Evolutionary conservation across 1,139 yeast genomes (phyloP), one percentile per base, ranked within the genome.

Genomic region (Sugiyamaella sp.): DNA sequence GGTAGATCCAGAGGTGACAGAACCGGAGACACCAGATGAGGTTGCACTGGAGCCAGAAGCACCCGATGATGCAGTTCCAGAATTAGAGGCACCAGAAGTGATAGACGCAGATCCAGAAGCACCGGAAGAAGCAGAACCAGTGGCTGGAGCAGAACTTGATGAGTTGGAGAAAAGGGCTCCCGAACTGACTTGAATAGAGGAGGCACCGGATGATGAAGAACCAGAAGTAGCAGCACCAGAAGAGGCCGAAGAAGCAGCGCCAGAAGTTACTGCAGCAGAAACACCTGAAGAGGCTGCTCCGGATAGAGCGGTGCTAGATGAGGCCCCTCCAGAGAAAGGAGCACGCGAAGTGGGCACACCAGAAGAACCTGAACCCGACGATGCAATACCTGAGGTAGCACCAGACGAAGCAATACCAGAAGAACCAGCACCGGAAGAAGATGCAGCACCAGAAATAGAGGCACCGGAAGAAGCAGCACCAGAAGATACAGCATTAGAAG

Each of bases 71-170:
- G 22, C 37, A 16, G 40, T 42, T 32, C 27, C 20, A 35, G 17
- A 51, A 43, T 42, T 51, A 47, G 38, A 49, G 21, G 33, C 39
- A 43, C 41, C 50, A 33, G 24, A 42, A 38, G 37, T 51, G 37
- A 14, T 51, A 32, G 17, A 46, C 32, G 35, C 50, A 33, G 32
- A 17, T 39, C 24, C 42, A 37, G 22, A 29, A 22, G 41, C 21
- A 37, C 20, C 51, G 14, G 32, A 33, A 41, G 46, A 40, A 38
- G 37, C 43, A 20, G 52, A 21, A 16, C 39, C 45, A 47, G 43
- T 22, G 16, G 40, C 17, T 16, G 42, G 17, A 21, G 46, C 42
- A 27, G 46, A 16, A 12, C 41, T 6, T 5, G 46, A 19, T 10
- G 41, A 19, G 20, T 16, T 14, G 17, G 46, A 17, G 6, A 42